Evolutionary conservation across 2,329 filamentous ascomycete genomes (phyloP).

Genomic region (Hypoxylon sp.): DNA sequence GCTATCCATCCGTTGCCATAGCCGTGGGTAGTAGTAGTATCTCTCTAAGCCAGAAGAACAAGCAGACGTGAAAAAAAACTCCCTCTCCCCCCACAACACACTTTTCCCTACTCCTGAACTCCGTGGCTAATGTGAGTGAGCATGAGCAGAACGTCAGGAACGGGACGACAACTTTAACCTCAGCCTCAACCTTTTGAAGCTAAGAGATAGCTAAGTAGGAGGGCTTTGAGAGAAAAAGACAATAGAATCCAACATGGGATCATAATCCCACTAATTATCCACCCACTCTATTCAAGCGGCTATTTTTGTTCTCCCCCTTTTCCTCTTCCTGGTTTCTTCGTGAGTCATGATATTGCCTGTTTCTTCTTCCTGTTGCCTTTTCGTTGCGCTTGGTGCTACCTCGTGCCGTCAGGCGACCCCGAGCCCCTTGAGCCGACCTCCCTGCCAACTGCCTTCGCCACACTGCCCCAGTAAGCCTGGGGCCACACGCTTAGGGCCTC

Average conservation of each 20-base stretch:
- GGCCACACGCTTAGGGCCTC: constrained; percentile 72
- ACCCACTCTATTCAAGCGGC: constrained; percentile 15
- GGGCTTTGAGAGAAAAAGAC: background rate
- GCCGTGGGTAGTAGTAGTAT: background rate
- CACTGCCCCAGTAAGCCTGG: constrained; percentile 72
- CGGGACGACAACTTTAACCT: background rate
- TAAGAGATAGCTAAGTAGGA: too few relatives aligned
- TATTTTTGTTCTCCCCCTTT: constrained; percentile 7
- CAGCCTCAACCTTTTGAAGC: background rate
- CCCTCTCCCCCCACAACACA: background rate
- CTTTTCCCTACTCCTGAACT: constrained; percentile 38
- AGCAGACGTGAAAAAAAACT: background rate
- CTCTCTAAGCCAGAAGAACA: constrained; percentile 16
- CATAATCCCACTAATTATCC: constrained; percentile 27
- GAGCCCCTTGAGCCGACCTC: constrained; percentile 41
- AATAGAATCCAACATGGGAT: constrained; percentile 17
- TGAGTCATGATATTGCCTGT: constrained; percentile 15
- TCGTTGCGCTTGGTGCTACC: constrained; percentile 21
- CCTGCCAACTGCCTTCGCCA: constrained; percentile 65
- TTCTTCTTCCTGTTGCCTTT: background rate
- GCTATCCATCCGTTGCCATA: constrained; percentile 11
- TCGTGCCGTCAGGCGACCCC: constrained; percentile 11
- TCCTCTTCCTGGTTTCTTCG: background rate
- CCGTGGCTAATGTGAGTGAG: constrained; percentile 37
- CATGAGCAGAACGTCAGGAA: constrained; percentile 19